phyloP scores from a whole-genome alignment of 208 protist genomes.

The Crithidia thermophila region DNA sequence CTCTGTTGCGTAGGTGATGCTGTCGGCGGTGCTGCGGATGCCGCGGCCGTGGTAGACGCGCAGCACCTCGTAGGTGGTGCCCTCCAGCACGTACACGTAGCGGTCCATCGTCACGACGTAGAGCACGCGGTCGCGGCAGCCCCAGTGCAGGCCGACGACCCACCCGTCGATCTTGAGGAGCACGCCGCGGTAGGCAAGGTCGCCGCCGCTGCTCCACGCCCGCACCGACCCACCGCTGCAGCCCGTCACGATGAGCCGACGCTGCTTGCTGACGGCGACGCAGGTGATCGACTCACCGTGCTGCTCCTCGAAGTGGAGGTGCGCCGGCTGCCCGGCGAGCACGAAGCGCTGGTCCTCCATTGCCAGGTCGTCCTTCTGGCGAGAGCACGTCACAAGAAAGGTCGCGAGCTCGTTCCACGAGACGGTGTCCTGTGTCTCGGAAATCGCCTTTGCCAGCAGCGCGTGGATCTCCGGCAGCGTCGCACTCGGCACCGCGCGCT shows the following conservation, averaged over 20 bases:
- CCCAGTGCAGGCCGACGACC: slow-evolving; percentile 81
- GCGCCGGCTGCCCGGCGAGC: slow-evolving; percentile 37
- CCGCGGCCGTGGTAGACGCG: slow-evolving; percentile 71
- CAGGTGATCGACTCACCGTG: slow-evolving; percentile 57
- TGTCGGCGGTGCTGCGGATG: slow-evolving; percentile 44
- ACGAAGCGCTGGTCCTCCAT: slow-evolving; percentile 55
- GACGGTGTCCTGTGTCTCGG: slow-evolving; percentile 59
- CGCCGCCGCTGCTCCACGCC: slow-evolving; percentile 58
- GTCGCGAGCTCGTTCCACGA: slow-evolving; percentile 83
- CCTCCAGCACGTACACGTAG: slow-evolving; percentile 66
- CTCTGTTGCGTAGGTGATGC: slow-evolving; percentile 68
- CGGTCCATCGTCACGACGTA: slow-evolving; percentile 77
- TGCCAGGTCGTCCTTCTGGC: slow-evolving; percentile 55
- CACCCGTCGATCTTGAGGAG: slow-evolving; percentile 65
- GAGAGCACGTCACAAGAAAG: slow-evolving; percentile 72
- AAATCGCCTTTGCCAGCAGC: slow-evolving; percentile 75
- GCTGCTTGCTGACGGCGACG: slow-evolving; percentile 38
- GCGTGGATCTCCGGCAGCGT: slow-evolving; percentile 51
- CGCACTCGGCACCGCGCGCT: slow-evolving; percentile 37
- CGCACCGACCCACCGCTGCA: slow-evolving; percentile 75
- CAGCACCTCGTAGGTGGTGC: slow-evolving; percentile 67
- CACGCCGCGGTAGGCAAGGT: slow-evolving; percentile 58
- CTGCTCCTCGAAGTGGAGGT: slow-evolving; percentile 25
- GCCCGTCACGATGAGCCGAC: slow-evolving; percentile 60
- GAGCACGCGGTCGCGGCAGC: slow-evolving; percentile 41